A percentile compares a stretch with the other conserved stretches of the same genome.
Conservation (phyloP, 2,329 filamentous ascomycete genomes). For the Aspergillus glaucus region DNA sequence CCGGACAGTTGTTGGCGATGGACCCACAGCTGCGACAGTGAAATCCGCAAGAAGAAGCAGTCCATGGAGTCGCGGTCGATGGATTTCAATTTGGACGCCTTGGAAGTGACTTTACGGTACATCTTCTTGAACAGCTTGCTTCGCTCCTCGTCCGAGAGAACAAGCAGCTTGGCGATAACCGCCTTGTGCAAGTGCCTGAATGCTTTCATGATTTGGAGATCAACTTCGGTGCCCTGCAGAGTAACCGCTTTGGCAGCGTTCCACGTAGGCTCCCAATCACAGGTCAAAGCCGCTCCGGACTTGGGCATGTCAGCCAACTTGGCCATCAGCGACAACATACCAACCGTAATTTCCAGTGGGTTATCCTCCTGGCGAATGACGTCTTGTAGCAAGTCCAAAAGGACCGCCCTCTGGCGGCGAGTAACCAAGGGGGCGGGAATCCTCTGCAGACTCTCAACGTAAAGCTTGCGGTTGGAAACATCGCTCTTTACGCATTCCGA, state of each 20-base stretch:
- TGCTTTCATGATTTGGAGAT: constrained; percentile 31
- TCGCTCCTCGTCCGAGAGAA: constrained; percentile 29
- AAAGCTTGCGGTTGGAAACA: constrained; percentile 19
- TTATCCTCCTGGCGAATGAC: constrained; percentile 24
- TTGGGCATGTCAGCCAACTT: constrained; percentile 36
- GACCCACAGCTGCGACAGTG: constrained; percentile 28
- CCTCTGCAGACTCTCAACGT: constrained; percentile 31
- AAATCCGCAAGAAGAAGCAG: constrained; percentile 30
- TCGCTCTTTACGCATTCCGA: constrained; percentile 27
- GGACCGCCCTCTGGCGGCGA: constrained; percentile 28
- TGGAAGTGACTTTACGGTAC: constrained; percentile 24
- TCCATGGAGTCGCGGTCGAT: constrained; percentile 30
- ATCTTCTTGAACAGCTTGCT: constrained; percentile 29
- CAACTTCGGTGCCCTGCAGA: constrained; percentile 24
- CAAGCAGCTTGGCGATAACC: constrained; percentile 29
- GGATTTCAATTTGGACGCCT: constrained; percentile 24
- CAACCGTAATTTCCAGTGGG: constrained; percentile 21
- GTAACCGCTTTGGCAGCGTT: constrained; percentile 29
- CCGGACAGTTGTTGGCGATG: constrained; percentile 25
- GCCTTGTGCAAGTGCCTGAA: constrained; percentile 32
- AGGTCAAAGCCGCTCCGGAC: constrained; percentile 29
- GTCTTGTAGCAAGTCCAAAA: constrained; percentile 31
- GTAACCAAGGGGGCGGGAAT: constrained; percentile 32
- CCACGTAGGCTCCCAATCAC: constrained; percentile 32
- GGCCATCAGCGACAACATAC: constrained; percentile 34